Evolutionary conservation across 2,329 filamentous ascomycete species (phyloP).

Genomic region (Conoideocrella luteorostrata): DNA sequence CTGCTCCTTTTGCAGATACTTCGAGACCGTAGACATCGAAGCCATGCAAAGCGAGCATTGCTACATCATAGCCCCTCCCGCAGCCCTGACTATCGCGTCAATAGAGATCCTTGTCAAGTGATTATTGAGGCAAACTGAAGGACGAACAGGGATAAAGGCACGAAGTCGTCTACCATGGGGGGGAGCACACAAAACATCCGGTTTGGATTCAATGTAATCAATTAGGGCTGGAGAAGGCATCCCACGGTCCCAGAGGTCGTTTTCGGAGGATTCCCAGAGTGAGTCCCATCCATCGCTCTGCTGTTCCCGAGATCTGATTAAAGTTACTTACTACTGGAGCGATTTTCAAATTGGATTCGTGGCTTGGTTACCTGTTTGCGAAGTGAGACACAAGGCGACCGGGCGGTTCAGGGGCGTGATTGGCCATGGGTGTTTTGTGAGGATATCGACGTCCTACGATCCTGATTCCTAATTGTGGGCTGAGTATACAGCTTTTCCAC

Average conservation of each 20-base stretch:
- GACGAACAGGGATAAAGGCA: conserved; percentile 5
- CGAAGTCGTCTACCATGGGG: not conserved
- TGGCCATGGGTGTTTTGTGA: too few species aligned
- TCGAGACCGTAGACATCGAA: conserved; percentile 7
- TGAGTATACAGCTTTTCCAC: too few species aligned
- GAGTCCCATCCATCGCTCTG: conserved; percentile 4
- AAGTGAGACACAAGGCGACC: not conserved
- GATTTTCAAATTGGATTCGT: too few species aligned
- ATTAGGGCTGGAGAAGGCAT: conserved; percentile 7
- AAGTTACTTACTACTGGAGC: too few species aligned
- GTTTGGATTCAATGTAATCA: conserved; percentile 4
- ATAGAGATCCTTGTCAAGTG: not conserved
- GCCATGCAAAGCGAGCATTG: conserved; percentile 9
- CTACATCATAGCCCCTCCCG: conserved; percentile 8
- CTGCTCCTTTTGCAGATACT: conserved; percentile 7
- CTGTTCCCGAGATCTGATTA: conserved; percentile 4
- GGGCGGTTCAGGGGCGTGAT: too few species aligned
- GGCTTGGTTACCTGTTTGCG: not conserved
- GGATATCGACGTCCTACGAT: too few species aligned
- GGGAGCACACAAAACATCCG: not conserved
- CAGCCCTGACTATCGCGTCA: conserved; percentile 2
- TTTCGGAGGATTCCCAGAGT: conserved; percentile 8
- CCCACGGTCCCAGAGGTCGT: conserved; percentile 8
- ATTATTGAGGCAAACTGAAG: not conserved
- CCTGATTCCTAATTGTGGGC: too few species aligned